A percentile compares a stretch with the other conserved stretches of the same genome.
These are phyloP conservation scores for Plectosphaerella cucumerina DNA, from an alignment of 2,329 filamentous ascomycete genomes.

Conservation along the genomic window DNA sequence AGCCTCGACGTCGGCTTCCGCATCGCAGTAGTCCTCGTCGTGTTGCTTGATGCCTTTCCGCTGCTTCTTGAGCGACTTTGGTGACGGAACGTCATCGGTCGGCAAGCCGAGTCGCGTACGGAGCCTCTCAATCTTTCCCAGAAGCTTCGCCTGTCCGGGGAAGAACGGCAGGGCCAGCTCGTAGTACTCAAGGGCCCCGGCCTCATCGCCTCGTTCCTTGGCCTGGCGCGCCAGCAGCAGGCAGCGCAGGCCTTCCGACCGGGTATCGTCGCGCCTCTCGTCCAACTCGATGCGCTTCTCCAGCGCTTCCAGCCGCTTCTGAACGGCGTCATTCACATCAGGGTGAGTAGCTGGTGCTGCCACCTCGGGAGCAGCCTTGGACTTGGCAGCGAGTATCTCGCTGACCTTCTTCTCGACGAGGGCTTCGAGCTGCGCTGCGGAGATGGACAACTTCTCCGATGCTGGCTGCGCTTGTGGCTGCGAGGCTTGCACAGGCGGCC, in stretches of 20 bases:
- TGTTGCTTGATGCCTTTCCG: conserved; percentile 24
- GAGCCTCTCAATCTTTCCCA: conserved; percentile 65
- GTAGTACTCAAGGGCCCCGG: conserved; percentile 78
- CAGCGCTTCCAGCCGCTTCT: conserved; percentile 75
- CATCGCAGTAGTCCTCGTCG: conserved; percentile 34
- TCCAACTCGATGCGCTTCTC: conserved; percentile 76
- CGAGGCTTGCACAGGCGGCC: conserved; percentile 20
- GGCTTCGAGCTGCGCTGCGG: conserved; percentile 76
- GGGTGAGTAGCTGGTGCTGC: conserved; percentile 28
- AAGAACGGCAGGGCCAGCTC: conserved; percentile 81
- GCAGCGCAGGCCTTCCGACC: conserved; percentile 78
- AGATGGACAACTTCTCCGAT: conserved; percentile 43
- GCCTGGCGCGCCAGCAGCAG: conserved; percentile 90
- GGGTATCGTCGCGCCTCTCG: conserved; percentile 60
- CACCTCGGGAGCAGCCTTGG: conserved; percentile 37
- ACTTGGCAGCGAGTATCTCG: conserved; percentile 79
- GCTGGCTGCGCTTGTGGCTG: conserved; percentile 5
- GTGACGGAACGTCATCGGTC: background rate
- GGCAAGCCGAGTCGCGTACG: conserved; percentile 42
- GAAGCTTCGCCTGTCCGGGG: conserved; percentile 74
- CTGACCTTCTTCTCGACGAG: conserved; percentile 90
- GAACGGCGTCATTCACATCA: conserved; percentile 71
- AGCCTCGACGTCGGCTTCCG: conserved; percentile 38
- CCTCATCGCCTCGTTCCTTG: conserved; percentile 76
- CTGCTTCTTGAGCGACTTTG: conserved; percentile 15